phyloP scores from a whole-genome alignment of 2,329 filamentous ascomycete genomes.

The Arthrobotrys sphaeroides region DNA sequence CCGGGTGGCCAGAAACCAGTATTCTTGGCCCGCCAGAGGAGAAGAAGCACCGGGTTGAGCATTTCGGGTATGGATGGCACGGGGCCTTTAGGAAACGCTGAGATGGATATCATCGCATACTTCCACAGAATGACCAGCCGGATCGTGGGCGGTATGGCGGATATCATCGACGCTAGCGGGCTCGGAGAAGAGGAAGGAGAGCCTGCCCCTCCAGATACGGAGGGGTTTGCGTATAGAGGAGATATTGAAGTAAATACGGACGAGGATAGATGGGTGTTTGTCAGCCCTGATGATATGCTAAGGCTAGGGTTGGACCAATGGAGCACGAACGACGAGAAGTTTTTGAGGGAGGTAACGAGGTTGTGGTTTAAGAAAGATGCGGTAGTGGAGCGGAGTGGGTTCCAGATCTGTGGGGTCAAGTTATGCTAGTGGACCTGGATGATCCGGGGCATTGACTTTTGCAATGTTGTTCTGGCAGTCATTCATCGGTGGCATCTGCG shows the following conservation, averaged over 20 bases:
- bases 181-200: slow-evolving; percentile 60
- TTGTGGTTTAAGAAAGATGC: slow-evolving; percentile 74
- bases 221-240: slow-evolving; percentile 50
- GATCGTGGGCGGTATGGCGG: slow-evolving; percentile 71
- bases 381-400: slow-evolving; percentile 65
- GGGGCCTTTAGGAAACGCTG: slow-evolving; percentile 64
- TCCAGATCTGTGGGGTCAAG: slow-evolving; percentile 52
- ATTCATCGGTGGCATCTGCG: neutral
- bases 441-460: neutral
- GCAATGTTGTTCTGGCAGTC: neutral
- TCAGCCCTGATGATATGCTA: slow-evolving; percentile 73
- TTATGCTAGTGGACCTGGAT: slow-evolving; percentile 25
- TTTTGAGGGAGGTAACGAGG: slow-evolving; percentile 71
- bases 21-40: slow-evolving; percentile 45
- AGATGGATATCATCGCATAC: slow-evolving; percentile 80
- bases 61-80: slow-evolving; percentile 51
- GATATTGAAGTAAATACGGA: slow-evolving; percentile 14
- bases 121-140: slow-evolving; percentile 79
- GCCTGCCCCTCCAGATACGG: slow-evolving; percentile 33
- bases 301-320: slow-evolving; percentile 81
- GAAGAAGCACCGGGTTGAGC: slow-evolving; percentile 46
- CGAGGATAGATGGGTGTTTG: slow-evolving; percentile 63
- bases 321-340: slow-evolving; percentile 75
- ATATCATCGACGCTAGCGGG: slow-evolving; percentile 67
- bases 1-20: slow-evolving; percentile 48